Percentiles rank a stretch among this genome's conserved stretches.
Evolutionary conservation across 495 filamentous ascomycete species (phyloP).

Genomic region (Hypomontagnella submonticulosa): DNA sequence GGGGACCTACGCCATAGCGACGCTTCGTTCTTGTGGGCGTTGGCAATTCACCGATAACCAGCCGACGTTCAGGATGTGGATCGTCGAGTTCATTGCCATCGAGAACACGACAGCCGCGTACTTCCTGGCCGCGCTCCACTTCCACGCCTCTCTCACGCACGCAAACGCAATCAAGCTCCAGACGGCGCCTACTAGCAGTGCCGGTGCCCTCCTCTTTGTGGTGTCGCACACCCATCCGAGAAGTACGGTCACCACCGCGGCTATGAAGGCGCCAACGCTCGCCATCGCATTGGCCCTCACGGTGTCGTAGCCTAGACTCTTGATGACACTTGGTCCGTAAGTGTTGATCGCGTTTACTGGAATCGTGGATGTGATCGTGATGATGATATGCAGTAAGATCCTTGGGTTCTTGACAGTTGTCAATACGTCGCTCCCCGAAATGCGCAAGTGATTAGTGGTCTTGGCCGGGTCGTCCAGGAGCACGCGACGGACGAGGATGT

Average conservation of each 20-base stretch:
- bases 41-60: conserved; percentile 62
- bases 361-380: conserved; percentile 53
- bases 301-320: conserved; percentile 59
- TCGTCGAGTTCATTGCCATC: conserved; percentile 62
- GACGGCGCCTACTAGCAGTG: conserved; percentile 53
- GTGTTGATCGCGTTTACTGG: conserved; percentile 58
- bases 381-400: conserved; percentile 57
- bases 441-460: conserved; percentile 52
- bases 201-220: conserved; percentile 50
- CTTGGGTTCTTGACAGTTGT: conserved; percentile 53
- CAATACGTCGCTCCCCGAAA: conserved; percentile 56
- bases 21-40: conserved; percentile 58
- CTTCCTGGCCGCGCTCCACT: conserved; percentile 45
- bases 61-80: conserved; percentile 57
- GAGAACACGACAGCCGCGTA: conserved; percentile 63
- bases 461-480: conserved; percentile 53
- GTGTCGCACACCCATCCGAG: conserved; percentile 56
- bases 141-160: conserved; percentile 54
- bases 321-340: conserved; percentile 55
- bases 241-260: conserved; percentile 56
- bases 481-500: conserved; percentile 52
- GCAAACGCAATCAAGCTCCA: conserved; percentile 61
- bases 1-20: conserved; percentile 63
- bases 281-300: conserved; percentile 63
- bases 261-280: conserved; percentile 57